phyloP scores from a whole-genome alignment of 169 alveolate species.

The Plasmodium cynomolgi region DNA sequence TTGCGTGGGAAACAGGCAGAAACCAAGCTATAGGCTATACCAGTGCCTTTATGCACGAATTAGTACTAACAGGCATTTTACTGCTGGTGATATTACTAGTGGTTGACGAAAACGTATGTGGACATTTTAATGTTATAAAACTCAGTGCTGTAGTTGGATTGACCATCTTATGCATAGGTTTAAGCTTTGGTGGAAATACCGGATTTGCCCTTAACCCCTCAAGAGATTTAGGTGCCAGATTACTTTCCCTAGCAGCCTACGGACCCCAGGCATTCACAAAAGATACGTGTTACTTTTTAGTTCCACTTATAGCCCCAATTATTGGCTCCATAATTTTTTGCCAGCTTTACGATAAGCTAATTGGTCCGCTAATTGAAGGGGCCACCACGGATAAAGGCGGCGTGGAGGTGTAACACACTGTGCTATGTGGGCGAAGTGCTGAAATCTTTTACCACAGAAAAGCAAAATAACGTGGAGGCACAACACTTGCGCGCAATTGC shows the following conservation, averaged over 20 bases:
- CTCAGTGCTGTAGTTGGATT: constrained; percentile 72
- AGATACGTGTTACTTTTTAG: constrained; percentile 73
- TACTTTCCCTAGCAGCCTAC: constrained; percentile 54
- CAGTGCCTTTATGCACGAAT: constrained; percentile 71
- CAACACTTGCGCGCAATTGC: neutral
- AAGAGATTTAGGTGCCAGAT: constrained; percentile 78
- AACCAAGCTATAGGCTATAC: neutral
- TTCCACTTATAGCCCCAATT: constrained; percentile 73
- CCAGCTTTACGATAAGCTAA: constrained; percentile 23
- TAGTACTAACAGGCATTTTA: constrained; percentile 66
- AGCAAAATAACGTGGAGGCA: neutral
- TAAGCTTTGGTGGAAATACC: constrained; percentile 75
- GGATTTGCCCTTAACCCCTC: constrained; percentile 78
- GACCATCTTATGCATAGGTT: constrained; percentile 69
- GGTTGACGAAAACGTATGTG: constrained; percentile 45
- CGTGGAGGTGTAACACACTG: constrained; percentile 19
- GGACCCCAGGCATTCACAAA: constrained; percentile 66
- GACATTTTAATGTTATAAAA: constrained; percentile 41
- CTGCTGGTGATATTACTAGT: constrained; percentile 63
- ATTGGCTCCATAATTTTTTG: constrained; percentile 44
- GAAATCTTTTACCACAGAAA: neutral
- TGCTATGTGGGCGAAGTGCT: neutral
- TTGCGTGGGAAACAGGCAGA: constrained; percentile 53
- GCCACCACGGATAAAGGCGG: constrained; percentile 19
- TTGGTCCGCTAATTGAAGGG: constrained; percentile 29